Base-by-base conservation (phyloP, 768 basidiomycete genomes). In the Tulasnella sp. region DNA sequence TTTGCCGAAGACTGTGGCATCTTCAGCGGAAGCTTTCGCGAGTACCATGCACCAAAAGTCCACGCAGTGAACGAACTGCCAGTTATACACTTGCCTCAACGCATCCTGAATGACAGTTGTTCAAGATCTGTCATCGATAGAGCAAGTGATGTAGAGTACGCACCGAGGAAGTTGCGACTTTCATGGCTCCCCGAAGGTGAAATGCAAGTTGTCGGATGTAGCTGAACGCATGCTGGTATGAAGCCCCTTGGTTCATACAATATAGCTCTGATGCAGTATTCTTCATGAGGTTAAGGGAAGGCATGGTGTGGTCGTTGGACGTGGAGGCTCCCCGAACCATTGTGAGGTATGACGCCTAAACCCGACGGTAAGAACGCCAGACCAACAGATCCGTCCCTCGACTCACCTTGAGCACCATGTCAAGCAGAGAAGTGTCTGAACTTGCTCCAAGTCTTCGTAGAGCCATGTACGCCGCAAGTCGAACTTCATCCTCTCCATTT, bases 1-100 rank as follows among this genome's bases (percentile, higher is more conserved):
- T 9, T 88, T 87, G 12, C 81, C 83, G 27, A 87, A 88, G 40
- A 87, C 87, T 77, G 88, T 88, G 19, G 85, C 84, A 80, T 90
- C 88, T 2, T 87, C 86, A 82, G 91, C 91, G 83, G 94, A 97
- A 21, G 95, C 92, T 68, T 92, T 88, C 31, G 92, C 93, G 14
- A 99, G 89, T 14, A 98, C 95, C 58, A 94, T 88, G 56, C 91
- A 89, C 98, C 98, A 99, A 83, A 99, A 99, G 87, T 99, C 98
- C 81, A 99, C 87, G 80, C 92, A 94, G 84, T 99, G 98, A 2
- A 92, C 93, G 82, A 93, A 98, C 86, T 98, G 98, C 98, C 98
- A 99, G 86, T 98, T 99, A 86, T 99, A 98, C 31, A 99, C 97
- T 82, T 93, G 92, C 85, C 92, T 93, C 86, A 93, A 97, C 12